Evolutionary conservation across 2,329 filamentous ascomycete genomes (phyloP).

Genomic region (Aspergillus brunneoviolaceus): DNA sequence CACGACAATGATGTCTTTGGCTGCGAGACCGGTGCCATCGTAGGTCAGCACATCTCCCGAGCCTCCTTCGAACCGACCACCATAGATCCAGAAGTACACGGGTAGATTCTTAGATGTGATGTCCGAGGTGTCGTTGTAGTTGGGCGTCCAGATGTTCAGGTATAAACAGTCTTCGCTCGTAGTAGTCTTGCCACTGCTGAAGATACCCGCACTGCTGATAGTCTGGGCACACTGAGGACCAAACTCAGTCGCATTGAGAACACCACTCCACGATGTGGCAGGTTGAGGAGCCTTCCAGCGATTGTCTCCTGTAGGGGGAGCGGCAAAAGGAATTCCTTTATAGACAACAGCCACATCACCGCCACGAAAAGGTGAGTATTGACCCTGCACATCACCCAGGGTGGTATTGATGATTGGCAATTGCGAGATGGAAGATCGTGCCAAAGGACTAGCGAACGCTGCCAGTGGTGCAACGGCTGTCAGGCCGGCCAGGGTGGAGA

Average conservation of each 20-base stretch:
- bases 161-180: constrained; percentile 30
- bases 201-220: constrained; percentile 20
- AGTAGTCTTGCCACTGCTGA: constrained; percentile 31
- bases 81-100: constrained; percentile 22
- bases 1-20: constrained; percentile 24
- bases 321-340: constrained; percentile 27
- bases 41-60: constrained; percentile 21
- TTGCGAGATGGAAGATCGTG: neutral
- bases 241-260: constrained; percentile 17
- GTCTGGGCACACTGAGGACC: constrained; percentile 28
- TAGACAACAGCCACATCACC: constrained; percentile 21
- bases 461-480: neutral
- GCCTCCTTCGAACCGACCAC: constrained; percentile 18
- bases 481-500: constrained; percentile 1
- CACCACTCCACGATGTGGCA: constrained; percentile 11
- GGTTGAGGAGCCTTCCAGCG: constrained; percentile 11
- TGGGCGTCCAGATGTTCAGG: constrained; percentile 26
- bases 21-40: constrained; percentile 22
- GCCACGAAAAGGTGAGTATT: constrained; percentile 21
- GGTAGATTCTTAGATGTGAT: constrained; percentile 25
- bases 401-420: constrained; percentile 12
- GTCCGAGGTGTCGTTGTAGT: constrained; percentile 19
- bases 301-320: constrained; percentile 10
- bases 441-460: neutral
- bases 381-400: constrained; percentile 23